Evolutionary conservation across 805 yeast species (phyloP).

Genomic region (Komagataella ulmi): DNA sequence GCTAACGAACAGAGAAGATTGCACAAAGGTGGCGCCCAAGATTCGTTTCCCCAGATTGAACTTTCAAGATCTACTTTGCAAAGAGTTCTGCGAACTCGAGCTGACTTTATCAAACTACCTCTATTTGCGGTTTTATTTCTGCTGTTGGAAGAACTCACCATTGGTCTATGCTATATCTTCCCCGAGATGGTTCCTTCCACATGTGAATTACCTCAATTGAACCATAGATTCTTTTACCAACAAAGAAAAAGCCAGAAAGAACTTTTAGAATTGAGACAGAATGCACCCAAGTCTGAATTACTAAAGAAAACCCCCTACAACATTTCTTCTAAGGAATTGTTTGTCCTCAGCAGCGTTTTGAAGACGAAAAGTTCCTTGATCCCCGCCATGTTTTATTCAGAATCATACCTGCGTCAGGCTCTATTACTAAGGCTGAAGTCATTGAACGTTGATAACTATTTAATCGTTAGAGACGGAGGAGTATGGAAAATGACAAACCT

Average conservation of each 20-base stretch:
- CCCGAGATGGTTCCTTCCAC: slow-evolving; percentile 53
- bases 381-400: slow-evolving; percentile 25
- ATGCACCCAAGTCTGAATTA: slow-evolving; percentile 7
- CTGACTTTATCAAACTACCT: slow-evolving; percentile 41
- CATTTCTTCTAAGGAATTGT: slow-evolving; percentile 24
- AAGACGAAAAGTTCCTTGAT: slow-evolving; percentile 25
- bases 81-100: slow-evolving; percentile 32
- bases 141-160: slow-evolving; percentile 45
- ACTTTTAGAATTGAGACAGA: slow-evolving; percentile 8
- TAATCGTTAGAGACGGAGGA: slow-evolving; percentile 26
- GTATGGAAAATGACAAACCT: slow-evolving; percentile 30
- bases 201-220: slow-evolving; percentile 37
- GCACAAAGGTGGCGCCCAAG: background rate
- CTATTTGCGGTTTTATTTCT: slow-evolving; percentile 39
- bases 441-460: slow-evolving; percentile 39
- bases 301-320: slow-evolving; percentile 34
- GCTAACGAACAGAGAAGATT: slow-evolving; percentile 4
- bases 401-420: slow-evolving; percentile 19
- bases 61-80: slow-evolving; percentile 32
- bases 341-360: slow-evolving; percentile 20
- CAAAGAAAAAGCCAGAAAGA: slow-evolving; percentile 10
- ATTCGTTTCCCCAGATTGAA: slow-evolving; percentile 4
- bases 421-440: slow-evolving; percentile 27
- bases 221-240: slow-evolving; percentile 24
- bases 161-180: slow-evolving; percentile 32